Percentiles rank a stretch among this genome's conserved stretches.
phyloP scores from a whole-genome alignment of 176 grass and related monocot species.

The Bothriochloa decipiens region DNA sequence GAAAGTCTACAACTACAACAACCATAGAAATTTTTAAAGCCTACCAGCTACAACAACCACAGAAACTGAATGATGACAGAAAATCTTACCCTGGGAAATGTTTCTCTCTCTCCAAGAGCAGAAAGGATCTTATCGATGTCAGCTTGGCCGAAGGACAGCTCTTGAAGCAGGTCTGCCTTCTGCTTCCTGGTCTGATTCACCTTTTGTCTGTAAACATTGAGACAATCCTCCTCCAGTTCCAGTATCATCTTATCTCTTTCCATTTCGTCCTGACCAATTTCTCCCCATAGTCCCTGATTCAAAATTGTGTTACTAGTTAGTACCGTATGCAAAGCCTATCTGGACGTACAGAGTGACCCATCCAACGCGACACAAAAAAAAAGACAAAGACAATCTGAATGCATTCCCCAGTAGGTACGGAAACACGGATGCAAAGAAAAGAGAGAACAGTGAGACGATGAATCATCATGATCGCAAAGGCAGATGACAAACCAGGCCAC shows the following conservation, averaged over 20 bases:
- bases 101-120: slow-evolving; percentile 77
- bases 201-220: slow-evolving; percentile 74
- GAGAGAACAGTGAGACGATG: not conserved
- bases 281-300: slow-evolving; percentile 74
- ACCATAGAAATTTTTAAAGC: not conserved
- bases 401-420: not conserved
- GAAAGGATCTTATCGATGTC: slow-evolving; percentile 70
- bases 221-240: slow-evolving; percentile 81
- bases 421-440: not conserved
- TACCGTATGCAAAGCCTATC: not conserved
- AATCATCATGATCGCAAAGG: not conserved
- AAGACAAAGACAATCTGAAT: not conserved
- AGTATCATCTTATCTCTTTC: slow-evolving; percentile 78
- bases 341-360: not conserved
- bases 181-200: slow-evolving; percentile 60
- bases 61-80: not conserved
- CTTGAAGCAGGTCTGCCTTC: slow-evolving; percentile 65
- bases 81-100: slow-evolving; percentile 67
- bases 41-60: not conserved
- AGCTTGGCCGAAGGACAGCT: slow-evolving; percentile 54
- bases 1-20: not conserved
- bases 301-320: not conserved
- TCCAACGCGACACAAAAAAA: not conserved
- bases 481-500: not conserved
- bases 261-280: slow-evolving; percentile 72